phyloP scores from a whole-genome alignment of 768 basidiomycete genomes.

The Pulveroboletus ravenelii region DNA sequence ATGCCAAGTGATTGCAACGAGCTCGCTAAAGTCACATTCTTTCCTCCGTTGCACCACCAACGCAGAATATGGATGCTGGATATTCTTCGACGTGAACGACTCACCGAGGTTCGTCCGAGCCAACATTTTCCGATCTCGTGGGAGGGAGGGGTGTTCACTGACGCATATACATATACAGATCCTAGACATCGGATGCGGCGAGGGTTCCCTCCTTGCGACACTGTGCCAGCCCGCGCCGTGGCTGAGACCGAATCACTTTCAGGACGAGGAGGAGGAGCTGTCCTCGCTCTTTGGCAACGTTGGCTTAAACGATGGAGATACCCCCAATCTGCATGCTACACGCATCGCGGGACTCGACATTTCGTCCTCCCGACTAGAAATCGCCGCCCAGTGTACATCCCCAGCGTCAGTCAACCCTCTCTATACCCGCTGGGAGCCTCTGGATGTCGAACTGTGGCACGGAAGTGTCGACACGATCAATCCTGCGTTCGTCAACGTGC shows the following conservation, averaged over 20 bases:
- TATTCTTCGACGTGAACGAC: slow-evolving; percentile 50
- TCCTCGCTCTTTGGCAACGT: slow-evolving; percentile 21
- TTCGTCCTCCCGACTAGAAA: slow-evolving; percentile 45
- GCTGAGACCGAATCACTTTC: slow-evolving; percentile 36
- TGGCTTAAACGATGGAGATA: slow-evolving; percentile 33
- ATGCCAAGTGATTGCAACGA: slow-evolving; percentile 17
- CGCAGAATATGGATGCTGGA: slow-evolving; percentile 70
- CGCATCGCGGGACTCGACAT: slow-evolving; percentile 70
- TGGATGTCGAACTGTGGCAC: slow-evolving; percentile 65
- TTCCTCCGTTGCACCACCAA: slow-evolving; percentile 64
- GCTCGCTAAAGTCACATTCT: slow-evolving; percentile 52
- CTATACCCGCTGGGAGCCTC: slow-evolving; percentile 61
- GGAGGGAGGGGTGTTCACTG: background rate
- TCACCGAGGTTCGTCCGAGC: slow-evolving; percentile 44
- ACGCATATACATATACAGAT: slow-evolving; percentile 40
- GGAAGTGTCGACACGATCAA: slow-evolving; percentile 71
- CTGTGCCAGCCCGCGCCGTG: slow-evolving; percentile 75
- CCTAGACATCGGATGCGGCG: slow-evolving; percentile 81
- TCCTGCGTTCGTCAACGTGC: slow-evolving; percentile 54
- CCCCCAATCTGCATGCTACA: slow-evolving; percentile 53
- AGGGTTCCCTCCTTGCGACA: slow-evolving; percentile 65
- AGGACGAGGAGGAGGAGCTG: slow-evolving; percentile 18
- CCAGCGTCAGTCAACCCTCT: slow-evolving; percentile 34
- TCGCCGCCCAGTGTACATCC: slow-evolving; percentile 46
- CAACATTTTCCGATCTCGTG: background rate